Conservation (phyloP, 1,139 yeast species). For the Spencermartinsiella ligniputridi region DNA sequence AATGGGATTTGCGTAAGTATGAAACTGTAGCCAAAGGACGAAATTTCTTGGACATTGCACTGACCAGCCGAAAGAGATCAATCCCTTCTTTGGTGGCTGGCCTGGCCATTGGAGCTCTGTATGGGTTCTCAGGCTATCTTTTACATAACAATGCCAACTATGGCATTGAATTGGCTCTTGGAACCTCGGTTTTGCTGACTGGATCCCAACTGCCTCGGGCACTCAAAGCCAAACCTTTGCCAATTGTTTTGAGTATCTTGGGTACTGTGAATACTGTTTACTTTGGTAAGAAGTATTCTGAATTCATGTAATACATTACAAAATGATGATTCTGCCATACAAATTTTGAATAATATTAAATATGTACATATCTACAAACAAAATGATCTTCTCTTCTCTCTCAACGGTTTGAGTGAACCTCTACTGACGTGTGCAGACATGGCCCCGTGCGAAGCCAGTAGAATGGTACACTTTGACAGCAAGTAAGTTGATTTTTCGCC, state of each 20-base stretch:
- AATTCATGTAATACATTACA: slow-evolving; percentile 11
- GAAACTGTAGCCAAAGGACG: background rate
- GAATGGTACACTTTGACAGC: no score
- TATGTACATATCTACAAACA: no score
- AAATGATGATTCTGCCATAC: no score
- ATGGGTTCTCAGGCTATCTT: slow-evolving; percentile 75
- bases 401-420: no score
- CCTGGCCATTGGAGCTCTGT: slow-evolving; percentile 58
- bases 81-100: slow-evolving; percentile 82
- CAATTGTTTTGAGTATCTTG: slow-evolving; percentile 56
- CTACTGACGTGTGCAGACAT: no score
- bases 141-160: slow-evolving; percentile 66
- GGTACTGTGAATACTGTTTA: slow-evolving; percentile 66
- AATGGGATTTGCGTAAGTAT: slow-evolving; percentile 54
- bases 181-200: slow-evolving; percentile 59
- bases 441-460: no score
- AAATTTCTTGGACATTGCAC: background rate
- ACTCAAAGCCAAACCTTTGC: slow-evolving; percentile 65
- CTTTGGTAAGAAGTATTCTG: slow-evolving; percentile 40
- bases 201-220: slow-evolving; percentile 62
- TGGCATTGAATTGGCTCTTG: slow-evolving; percentile 79
- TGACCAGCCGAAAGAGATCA: slow-evolving; percentile 56
- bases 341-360: no score
- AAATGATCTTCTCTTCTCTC: no score
- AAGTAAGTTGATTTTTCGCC: no score